Conservation (phyloP, 164 flowering plant genomes). For the Vitis labrusca region DNA sequence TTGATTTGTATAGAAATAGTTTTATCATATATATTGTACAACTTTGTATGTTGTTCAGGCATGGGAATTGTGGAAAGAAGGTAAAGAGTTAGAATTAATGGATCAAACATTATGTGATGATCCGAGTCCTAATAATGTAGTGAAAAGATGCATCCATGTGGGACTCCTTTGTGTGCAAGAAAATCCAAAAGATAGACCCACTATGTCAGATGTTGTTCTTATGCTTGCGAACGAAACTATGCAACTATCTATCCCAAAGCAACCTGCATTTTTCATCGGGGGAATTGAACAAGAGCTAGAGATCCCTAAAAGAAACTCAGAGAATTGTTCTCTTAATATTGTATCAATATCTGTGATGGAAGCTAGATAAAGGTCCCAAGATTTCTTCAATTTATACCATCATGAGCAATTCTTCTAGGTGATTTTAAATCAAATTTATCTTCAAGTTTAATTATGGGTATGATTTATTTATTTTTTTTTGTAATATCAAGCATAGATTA, state of each 20-base stretch:
- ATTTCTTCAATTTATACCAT: too few species aligned
- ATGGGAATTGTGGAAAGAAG: constrained; percentile 27
- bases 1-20: background rate
- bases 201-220: constrained; percentile 21
- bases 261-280: constrained; percentile 20
- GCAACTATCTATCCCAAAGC: constrained; percentile 16
- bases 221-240: constrained; percentile 15
- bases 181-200: constrained; percentile 25
- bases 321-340: background rate
- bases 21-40: too few species aligned
- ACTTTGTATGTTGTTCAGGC: constrained; percentile 16
- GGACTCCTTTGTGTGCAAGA: constrained; percentile 34
- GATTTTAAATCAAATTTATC: too few species aligned
- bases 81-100: constrained; percentile 14
- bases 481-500: too few species aligned
- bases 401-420: too few species aligned
- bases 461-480: too few species aligned
- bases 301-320: background rate
- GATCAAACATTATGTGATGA: constrained; percentile 12
- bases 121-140: background rate
- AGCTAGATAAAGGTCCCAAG: constrained; percentile 3
- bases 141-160: constrained; percentile 18
- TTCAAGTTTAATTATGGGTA: too few species aligned
- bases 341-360: constrained; percentile 17
- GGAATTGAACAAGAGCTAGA: background rate